These are phyloP conservation scores for Dictyostelium capitatum DNA, from an alignment of 78 protist species.

Conservation along the genomic window DNA sequence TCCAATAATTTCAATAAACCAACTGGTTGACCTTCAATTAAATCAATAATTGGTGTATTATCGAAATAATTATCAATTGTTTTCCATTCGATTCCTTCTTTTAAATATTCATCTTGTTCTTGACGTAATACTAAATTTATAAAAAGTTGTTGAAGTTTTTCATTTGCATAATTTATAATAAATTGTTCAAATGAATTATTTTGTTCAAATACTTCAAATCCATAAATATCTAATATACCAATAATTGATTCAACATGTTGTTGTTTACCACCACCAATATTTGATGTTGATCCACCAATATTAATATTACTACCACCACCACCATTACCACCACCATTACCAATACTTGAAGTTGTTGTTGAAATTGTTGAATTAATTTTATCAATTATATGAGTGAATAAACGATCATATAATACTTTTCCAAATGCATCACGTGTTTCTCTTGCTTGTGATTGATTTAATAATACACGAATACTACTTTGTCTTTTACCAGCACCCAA, in stretches of 20 bases:
- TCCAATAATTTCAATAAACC: conserved; percentile 33
- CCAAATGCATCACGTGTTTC: conserved; percentile 89
- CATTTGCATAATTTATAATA: conserved; percentile 97
- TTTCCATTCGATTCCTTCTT: conserved; percentile 92
- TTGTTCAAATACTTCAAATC: conserved; percentile 92
- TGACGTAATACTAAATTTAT: conserved; percentile 90
- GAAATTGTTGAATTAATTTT: conserved; percentile 27
- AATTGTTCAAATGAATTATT: conserved; percentile 97
- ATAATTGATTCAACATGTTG: conserved; percentile 40
- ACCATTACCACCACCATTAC: not conserved
- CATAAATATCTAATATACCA: conserved; percentile 96
- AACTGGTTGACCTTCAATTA: conserved; percentile 86
- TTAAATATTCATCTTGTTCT: conserved; percentile 95
- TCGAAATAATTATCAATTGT: conserved; percentile 88
- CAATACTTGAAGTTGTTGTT: not conserved
- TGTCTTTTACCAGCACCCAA: conserved; percentile 74
- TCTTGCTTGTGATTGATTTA: conserved; percentile 57
- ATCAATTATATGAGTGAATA: conserved; percentile 83
- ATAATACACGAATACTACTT: conserved; percentile 42
- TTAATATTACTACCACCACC: not conserved
- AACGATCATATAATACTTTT: conserved; percentile 83
- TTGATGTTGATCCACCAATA: no score
- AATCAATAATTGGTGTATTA: conserved; percentile 86
- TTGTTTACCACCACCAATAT: no score
- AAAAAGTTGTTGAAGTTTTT: conserved; percentile 96